A percentile compares a stretch with the other conserved stretches of the same genome.
These are phyloP conservation scores for Clathrus columnatus DNA, from an alignment of 768 basidiomycete species.

Conservation along the genomic window DNA sequence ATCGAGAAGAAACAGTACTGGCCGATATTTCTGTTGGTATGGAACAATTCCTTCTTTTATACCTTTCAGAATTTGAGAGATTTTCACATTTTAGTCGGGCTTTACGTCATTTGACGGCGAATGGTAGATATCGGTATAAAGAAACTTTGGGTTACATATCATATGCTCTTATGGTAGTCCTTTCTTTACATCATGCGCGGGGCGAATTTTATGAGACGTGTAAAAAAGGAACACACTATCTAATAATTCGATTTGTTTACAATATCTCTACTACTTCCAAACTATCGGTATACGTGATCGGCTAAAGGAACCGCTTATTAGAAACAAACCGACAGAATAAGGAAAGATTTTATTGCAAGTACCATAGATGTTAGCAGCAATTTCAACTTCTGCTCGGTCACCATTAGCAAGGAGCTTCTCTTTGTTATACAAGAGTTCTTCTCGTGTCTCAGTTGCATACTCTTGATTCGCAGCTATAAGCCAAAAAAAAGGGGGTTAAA, in stretches of 20 bases:
- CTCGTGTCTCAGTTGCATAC: constrained; percentile 94
- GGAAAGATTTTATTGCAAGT: constrained; percentile 7
- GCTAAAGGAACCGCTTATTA: constrained; percentile 35
- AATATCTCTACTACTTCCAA: no score
- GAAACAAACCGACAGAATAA: constrained; percentile 16
- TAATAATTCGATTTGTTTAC: no score
- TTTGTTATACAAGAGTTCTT: constrained; percentile 98
- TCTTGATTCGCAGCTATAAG: constrained; percentile 89
- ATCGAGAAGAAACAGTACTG: constrained; percentile 85
- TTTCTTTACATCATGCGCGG: no score
- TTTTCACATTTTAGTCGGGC: background rate
- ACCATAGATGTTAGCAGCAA: constrained; percentile 89
- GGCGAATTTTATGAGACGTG: no score
- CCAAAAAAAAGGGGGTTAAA: background rate
- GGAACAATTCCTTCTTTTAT: constrained; percentile 25
- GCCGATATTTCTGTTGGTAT: constrained; percentile 66
- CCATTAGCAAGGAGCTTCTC: constrained; percentile 96
- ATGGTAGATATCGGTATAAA: background rate
- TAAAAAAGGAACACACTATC: no score
- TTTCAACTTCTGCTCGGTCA: constrained; percentile 93
- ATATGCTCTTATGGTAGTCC: no score
- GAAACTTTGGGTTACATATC: background rate
- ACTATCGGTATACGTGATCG: constrained; percentile 81
- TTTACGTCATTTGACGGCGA: constrained; percentile 10
- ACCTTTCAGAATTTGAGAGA: background rate